phyloP scores from a whole-genome alignment of 2,329 filamentous ascomycete genomes.

The Cordyceps militaris region DNA sequence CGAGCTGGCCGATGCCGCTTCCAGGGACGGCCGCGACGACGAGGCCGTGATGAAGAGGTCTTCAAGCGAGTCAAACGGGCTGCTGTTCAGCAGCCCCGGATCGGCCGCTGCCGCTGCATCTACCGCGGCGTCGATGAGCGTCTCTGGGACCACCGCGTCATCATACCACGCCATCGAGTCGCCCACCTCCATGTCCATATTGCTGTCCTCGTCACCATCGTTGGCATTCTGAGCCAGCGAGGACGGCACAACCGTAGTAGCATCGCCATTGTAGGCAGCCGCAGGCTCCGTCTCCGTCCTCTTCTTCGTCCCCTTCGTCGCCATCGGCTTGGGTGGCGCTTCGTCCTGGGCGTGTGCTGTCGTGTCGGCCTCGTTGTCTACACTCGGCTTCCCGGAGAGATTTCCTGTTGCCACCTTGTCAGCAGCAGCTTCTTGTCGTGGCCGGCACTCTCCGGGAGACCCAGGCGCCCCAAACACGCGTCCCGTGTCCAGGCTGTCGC shows the following conservation, averaged over 20 bases:
- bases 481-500: constrained; percentile 18
- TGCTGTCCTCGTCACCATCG: constrained; percentile 29
- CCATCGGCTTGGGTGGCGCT: not conserved
- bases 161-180: not conserved
- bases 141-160: constrained; percentile 19
- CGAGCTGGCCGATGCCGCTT: constrained; percentile 18
- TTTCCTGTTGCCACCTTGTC: constrained; percentile 15
- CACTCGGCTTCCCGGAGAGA: constrained; percentile 3
- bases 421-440: constrained; percentile 13
- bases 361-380: constrained; percentile 1
- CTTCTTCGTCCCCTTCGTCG: not conserved
- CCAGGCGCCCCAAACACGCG: not conserved
- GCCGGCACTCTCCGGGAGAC: constrained; percentile 6
- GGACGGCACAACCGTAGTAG: constrained; percentile 1
- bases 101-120: not conserved
- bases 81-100: constrained; percentile 19
- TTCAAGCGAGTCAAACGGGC: constrained; percentile 29
- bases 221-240: constrained; percentile 11
- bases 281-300: not conserved
- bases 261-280: not conserved
- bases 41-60: constrained; percentile 36
- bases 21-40: constrained; percentile 26
- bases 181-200: constrained; percentile 22
- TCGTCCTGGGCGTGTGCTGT: not conserved
- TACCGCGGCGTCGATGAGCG: constrained; percentile 11